A percentile compares a stretch with the other conserved stretches of the same genome.
phyloP scores from a whole-genome alignment of 208 protist species.

The Naegleria lovaniensis region DNA sequence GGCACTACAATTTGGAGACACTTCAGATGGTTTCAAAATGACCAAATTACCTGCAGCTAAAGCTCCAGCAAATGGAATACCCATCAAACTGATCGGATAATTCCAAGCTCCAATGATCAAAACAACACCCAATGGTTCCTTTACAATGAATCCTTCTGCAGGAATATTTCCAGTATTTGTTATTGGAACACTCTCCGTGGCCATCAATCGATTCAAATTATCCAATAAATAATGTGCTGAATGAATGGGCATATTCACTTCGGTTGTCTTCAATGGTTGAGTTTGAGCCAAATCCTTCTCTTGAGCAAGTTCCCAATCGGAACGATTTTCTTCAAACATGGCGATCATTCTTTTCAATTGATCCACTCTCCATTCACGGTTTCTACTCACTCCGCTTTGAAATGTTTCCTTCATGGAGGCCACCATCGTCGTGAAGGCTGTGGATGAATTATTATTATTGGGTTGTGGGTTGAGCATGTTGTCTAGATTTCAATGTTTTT shows the following conservation, averaged over 20 bases:
- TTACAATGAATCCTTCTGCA: constrained; percentile 40
- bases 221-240: constrained; percentile 42
- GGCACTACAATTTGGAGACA: constrained; percentile 45
- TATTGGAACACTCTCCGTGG: constrained; percentile 32
- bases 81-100: constrained; percentile 68
- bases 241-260: constrained; percentile 39
- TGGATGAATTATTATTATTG: no score
- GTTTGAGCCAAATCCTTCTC: constrained; percentile 47
- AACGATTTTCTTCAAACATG: constrained; percentile 60
- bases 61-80: constrained; percentile 64
- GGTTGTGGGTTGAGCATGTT: no score
- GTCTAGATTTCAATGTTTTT: no score
- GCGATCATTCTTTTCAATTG: constrained; percentile 50
- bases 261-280: constrained; percentile 34
- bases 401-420: not conserved
- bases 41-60: constrained; percentile 76
- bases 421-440: not conserved
- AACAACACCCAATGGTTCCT: constrained; percentile 71
- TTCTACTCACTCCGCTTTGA: not conserved
- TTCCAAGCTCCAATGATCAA: constrained; percentile 82
- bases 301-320: constrained; percentile 48
- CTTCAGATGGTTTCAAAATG: constrained; percentile 75
- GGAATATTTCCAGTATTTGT: constrained; percentile 41
- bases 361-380: not conserved
- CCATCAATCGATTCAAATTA: constrained; percentile 49